Evolutionary conservation across 441 rosid genomes (phyloP).

Genomic region (Erodium trifolium): DNA sequence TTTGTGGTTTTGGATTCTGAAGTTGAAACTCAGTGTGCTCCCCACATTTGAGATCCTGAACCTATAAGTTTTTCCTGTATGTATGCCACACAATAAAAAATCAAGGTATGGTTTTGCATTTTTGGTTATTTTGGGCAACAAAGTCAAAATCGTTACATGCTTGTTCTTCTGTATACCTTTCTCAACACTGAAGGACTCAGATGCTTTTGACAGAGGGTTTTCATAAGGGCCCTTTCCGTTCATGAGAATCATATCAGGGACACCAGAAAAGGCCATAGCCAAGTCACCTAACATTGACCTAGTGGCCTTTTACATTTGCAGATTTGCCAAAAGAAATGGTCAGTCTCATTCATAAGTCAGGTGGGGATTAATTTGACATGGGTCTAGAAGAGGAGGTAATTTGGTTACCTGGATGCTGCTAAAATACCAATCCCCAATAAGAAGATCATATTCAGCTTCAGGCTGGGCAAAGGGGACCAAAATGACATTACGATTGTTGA

Average conservation of each 20-base stretch:
- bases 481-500: constrained; percentile 29
- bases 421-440: constrained; percentile 63
- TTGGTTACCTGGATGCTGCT: constrained; percentile 35
- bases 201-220: constrained; percentile 17
- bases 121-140: not conserved
- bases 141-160: not conserved
- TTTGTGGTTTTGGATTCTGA: constrained; percentile 46
- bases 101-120: not conserved
- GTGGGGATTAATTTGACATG: not conserved
- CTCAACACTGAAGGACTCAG: constrained; percentile 32
- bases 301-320: not conserved
- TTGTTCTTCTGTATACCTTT: constrained; percentile 25
- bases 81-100: not conserved
- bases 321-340: not conserved
- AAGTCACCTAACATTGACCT: constrained; percentile 23
- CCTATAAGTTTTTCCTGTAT: constrained; percentile 49
- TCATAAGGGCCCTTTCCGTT: constrained; percentile 42
- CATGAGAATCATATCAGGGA: constrained; percentile 34
- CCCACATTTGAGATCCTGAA: constrained; percentile 66
- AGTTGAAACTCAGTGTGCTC: constrained; percentile 45
- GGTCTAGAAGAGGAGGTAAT: not conserved
- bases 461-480: constrained; percentile 53
- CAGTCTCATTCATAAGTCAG: not conserved
- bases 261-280: not conserved
- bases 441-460: constrained; percentile 57